Base-by-base conservation (phyloP, 257 asterid species). In the Fraxinus excelsior region DNA sequence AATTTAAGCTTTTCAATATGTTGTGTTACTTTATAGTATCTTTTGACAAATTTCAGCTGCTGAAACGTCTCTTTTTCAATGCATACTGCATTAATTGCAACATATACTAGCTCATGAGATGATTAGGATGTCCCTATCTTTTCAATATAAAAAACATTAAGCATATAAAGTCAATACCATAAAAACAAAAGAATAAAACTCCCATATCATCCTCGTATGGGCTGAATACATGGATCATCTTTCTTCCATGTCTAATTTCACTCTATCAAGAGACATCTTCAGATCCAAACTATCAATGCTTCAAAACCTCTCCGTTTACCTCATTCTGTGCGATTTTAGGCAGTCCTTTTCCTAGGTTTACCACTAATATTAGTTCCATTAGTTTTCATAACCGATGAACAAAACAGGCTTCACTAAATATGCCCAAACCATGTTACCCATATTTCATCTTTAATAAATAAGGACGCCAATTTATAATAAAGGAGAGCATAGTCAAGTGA, bases 111-210 rank as follows among this genome's bases (percentile, higher is more conserved):
- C 64, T 58, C 71, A 49, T 23, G 19, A 25, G 74, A 26, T 26
- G n/a, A 26, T 26, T 13, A 72, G 67, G 13, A 21, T 7, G 0
- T 64, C 67, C 11, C 62, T 23, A 21, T 34, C 12, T 58, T 58
- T 32, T 12, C 9, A 1, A 46, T 44, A 78, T 44, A 40, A 10
- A 6, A 29, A 44, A 1, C 8, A 62, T 29, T 62, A 13, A 32
- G 53, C 78, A 60, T 29, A 18, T n/a, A 29, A 12, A 13, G 73
- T 64, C 69, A 65, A 34, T 12, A 23, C 34, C 76, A 58, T 72
- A 72, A 68, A 35, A 67, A 8, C n/a, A 26, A 74, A 21, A 42
- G 37, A 44, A 18, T 78, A 44, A 58, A 42, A 32, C 71, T 65
- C 44, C 42, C 42, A 42, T 62, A 18, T 60, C 29, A 8, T 62